A percentile compares a stretch with the other conserved stretches of the same genome.
phyloP scores from a whole-genome alignment of 2,329 filamentous ascomycete species.

The Elsinoe necatrix region DNA sequence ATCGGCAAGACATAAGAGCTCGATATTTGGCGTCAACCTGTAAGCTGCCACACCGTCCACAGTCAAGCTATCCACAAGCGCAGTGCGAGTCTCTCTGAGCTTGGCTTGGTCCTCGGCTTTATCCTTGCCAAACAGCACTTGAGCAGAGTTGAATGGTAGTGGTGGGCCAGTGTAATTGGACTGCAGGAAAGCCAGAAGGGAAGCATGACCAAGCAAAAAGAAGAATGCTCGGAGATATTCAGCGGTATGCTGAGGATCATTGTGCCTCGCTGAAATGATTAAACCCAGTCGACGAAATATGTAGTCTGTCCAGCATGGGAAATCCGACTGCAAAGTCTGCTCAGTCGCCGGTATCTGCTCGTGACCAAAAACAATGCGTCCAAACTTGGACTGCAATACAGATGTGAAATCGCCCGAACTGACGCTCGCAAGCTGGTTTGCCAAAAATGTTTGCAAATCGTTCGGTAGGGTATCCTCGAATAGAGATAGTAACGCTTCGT shows the following conservation, averaged over 20 bases:
- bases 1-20: constrained; percentile 72
- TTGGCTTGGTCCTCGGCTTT: constrained; percentile 31
- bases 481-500: constrained; percentile 35
- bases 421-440: constrained; percentile 31
- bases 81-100: constrained; percentile 41
- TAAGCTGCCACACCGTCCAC: constrained; percentile 84
- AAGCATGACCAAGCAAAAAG: constrained; percentile 55
- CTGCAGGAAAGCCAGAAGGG: constrained; percentile 73
- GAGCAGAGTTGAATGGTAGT: constrained; percentile 49
- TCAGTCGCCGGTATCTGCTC: constrained; percentile 25
- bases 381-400: constrained; percentile 33
- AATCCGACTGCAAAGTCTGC: constrained; percentile 27
- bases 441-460: constrained; percentile 33
- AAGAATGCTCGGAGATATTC: constrained; percentile 23
- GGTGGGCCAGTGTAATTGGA: constrained; percentile 82
- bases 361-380: constrained; percentile 35
- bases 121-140: constrained; percentile 43
- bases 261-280: constrained; percentile 29
- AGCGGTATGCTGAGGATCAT: constrained; percentile 24
- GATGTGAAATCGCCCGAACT: constrained; percentile 37
- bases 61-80: constrained; percentile 61
- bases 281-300: constrained; percentile 36
- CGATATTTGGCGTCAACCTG: constrained; percentile 70
- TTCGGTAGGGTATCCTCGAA: constrained; percentile 35
- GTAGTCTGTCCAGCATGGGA: constrained; percentile 38